These are phyloP conservation scores for Chlorella sorokiniana DNA, from an alignment of 139 green algal species.

Conservation along the genomic window DNA sequence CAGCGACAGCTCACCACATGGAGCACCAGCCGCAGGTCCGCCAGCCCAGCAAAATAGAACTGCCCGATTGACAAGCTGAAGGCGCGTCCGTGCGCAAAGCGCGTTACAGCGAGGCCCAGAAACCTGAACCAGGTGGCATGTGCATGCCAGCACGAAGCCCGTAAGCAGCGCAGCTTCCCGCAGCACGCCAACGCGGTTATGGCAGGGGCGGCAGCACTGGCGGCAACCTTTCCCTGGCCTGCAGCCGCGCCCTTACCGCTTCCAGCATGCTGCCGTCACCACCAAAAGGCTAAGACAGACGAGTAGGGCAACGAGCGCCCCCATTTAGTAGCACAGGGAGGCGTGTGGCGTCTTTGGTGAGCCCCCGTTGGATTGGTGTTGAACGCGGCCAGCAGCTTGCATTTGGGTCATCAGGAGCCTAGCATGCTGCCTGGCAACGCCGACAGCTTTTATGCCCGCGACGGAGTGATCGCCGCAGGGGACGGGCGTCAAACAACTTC, in stretches of 20 bases:
- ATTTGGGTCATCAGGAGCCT: too few species aligned
- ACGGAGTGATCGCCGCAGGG: too few species aligned
- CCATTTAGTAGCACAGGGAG: background rate
- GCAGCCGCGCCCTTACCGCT: background rate
- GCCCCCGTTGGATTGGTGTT: too few species aligned
- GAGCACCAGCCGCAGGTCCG: constrained; percentile 11
- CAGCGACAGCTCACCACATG: constrained; percentile 19
- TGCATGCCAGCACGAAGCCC: background rate
- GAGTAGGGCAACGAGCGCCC: background rate
- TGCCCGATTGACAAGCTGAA: constrained; percentile 17
- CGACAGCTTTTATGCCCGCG: too few species aligned
- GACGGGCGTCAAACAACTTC: too few species aligned
- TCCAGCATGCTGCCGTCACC: constrained; percentile 1
- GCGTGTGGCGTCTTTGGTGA: background rate
- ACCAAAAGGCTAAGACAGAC: background rate
- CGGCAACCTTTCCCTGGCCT: background rate
- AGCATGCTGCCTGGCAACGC: too few species aligned
- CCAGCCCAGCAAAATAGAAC: constrained; percentile 21
- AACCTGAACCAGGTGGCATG: background rate
- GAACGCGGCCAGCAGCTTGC: too few species aligned
- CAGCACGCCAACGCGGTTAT: too few species aligned
- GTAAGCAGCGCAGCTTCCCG: background rate
- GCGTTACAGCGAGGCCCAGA: constrained; percentile 13
- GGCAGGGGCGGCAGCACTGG: background rate
- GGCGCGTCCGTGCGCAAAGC: constrained; percentile 17